Base-by-base conservation (phyloP, 345 rosid species). In the Salix koriyanagi region DNA sequence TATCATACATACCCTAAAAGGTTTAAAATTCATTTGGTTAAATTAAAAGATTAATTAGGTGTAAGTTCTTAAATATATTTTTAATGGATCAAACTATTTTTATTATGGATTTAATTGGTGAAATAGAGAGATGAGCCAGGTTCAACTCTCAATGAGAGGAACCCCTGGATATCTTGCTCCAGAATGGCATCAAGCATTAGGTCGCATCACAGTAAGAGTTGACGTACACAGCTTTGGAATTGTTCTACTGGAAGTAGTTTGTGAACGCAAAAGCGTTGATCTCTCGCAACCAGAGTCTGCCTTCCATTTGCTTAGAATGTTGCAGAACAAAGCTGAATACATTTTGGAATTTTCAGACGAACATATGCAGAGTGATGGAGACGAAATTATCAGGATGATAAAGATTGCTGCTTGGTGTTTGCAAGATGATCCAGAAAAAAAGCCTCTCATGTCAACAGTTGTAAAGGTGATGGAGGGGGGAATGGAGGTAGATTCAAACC, bases 101-200 rank as follows among this genome's bases (percentile, higher is more conserved):
- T 34, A 34, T 4, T 0, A 0, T 34, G 36, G 36, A 0, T 1
- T 34, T 34, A 34, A 34, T 34, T 34, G 36, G 36, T 34, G 36
- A 34, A 34, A 16, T 48, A 23, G 32, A 28, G 71, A 54, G 7
- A 71, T 66, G 46, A 62, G 46, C 44, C 16, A 26, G 0, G 44
- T 73, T 21, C 16, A 52, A 13, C 54, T 67, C 11, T 25, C 42
- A 32, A 61, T 78, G 54, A 46, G 77, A 73, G 77, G 81, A 65
- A 78, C 73, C 11, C 39, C 54, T 26, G 81, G 81, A 16, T 78
- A 78, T 30, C 32, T 67, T 71, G 81, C 66, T 23, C 76, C 73
- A 6, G 76, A 72, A 67, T 72, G 76, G 67, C 60, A 52, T 39
- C 12, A n/a, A 76, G 72, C 7, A 25, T 46, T 1, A 42, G 28